These are phyloP conservation scores for Pugionium dolabratum DNA, from an alignment of 345 rosid species.

Conservation along the genomic window DNA sequence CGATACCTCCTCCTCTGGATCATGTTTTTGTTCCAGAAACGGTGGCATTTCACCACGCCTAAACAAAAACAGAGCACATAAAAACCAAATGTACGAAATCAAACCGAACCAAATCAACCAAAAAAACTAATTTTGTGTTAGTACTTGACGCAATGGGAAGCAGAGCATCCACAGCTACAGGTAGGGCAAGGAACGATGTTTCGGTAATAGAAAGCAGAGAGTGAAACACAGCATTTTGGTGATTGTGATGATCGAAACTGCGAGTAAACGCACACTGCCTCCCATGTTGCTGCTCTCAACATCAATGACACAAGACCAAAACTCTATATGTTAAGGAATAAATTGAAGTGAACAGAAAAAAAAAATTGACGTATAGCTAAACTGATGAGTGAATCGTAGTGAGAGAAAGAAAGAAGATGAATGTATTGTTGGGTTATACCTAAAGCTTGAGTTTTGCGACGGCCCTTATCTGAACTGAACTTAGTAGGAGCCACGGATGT, in stretches of 20 bases:
- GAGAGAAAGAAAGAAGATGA: neutral
- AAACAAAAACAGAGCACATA: neutral
- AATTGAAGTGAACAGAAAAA: no score
- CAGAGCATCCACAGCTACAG: constrained; percentile 75
- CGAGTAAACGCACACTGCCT: constrained; percentile 67
- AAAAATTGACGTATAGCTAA: no score
- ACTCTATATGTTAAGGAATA: no score
- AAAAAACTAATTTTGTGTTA: no score
- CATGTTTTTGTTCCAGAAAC: constrained; percentile 46
- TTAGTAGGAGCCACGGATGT: constrained; percentile 49
- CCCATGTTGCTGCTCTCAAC: constrained; percentile 63
- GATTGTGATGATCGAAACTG: constrained; percentile 57
- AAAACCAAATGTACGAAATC: no score
- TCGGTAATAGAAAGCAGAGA: constrained; percentile 69
- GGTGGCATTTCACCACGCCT: constrained; percentile 52
- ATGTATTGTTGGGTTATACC: constrained; percentile 27
- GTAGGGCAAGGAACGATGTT: constrained; percentile 68
- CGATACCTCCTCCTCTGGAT: constrained; percentile 41
- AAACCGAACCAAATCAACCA: no score
- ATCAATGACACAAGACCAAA: neutral
- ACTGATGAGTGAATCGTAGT: no score
- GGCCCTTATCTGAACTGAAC: constrained; percentile 53
- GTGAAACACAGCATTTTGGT: constrained; percentile 86
- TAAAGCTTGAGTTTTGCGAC: constrained; percentile 77
- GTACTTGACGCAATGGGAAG: constrained; percentile 58